Evolutionary conservation across 208 protist species (phyloP).

Genomic region (Leishmania braziliensis): DNA sequence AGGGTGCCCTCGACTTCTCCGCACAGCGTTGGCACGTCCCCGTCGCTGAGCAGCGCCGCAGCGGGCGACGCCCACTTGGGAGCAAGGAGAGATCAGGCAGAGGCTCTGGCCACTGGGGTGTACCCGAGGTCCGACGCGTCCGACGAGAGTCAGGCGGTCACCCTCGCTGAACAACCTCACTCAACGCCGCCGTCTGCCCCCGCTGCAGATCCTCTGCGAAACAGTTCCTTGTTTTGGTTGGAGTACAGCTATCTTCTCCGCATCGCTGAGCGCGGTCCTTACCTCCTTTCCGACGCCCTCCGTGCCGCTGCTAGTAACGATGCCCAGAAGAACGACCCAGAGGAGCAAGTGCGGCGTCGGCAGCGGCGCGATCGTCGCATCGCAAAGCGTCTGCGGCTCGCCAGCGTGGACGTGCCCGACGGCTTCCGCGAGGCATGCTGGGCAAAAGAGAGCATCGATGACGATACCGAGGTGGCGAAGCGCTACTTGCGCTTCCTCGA

Average conservation of each 20-base stretch:
- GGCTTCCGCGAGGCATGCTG: slow-evolving; percentile 37
- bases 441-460: slow-evolving; percentile 39
- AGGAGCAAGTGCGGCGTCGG: slow-evolving; percentile 19
- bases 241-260: slow-evolving; percentile 21
- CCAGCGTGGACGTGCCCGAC: slow-evolving; percentile 27
- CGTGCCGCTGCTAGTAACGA: slow-evolving; percentile 29
- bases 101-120: neutral
- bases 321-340: slow-evolving; percentile 13
- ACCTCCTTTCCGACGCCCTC: slow-evolving; percentile 24
- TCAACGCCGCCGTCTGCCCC: neutral
- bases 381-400: slow-evolving; percentile 28
- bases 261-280: slow-evolving; percentile 20
- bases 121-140: neutral
- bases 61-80: neutral
- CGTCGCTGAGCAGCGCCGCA: neutral
- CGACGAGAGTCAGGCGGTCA: neutral
- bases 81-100: neutral
- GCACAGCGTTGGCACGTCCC: neutral
- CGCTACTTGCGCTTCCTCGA: slow-evolving; percentile 28
- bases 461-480: slow-evolving; percentile 32
- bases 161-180: neutral
- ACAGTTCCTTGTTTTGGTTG: slow-evolving; percentile 25
- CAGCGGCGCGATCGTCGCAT: slow-evolving; percentile 20
- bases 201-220: slow-evolving; percentile 6
- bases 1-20: neutral